Evolutionary conservation across 169 alveolate genomes (phyloP).

Genomic region (Blepharisma undulans): DNA sequence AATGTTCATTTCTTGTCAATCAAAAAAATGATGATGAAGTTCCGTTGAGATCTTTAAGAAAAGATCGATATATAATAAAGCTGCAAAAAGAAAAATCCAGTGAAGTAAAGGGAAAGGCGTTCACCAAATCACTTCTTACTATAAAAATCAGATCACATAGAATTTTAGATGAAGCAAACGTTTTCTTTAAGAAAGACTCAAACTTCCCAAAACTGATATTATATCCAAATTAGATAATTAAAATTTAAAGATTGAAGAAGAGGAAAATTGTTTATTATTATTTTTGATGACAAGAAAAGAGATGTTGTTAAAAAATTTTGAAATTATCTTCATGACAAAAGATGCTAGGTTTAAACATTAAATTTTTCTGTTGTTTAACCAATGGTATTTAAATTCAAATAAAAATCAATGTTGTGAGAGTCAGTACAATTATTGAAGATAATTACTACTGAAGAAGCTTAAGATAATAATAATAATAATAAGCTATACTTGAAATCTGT

Average conservation of each 20-base stretch:
- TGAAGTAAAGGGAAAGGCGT: not conserved
- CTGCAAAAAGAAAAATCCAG: not conserved
- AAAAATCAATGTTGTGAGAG: too few species aligned
- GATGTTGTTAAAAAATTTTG: too few species aligned
- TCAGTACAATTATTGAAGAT: too few species aligned
- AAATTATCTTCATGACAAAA: too few species aligned
- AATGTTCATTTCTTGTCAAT: not conserved
- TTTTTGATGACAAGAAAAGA: too few species aligned
- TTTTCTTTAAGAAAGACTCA: not conserved
- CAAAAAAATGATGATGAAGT: not conserved
- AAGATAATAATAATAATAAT: too few species aligned
- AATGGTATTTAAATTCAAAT: too few species aligned
- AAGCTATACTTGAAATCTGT: too few species aligned
- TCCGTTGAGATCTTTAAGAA: not conserved
- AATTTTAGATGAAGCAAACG: not conserved
- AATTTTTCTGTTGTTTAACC: too few species aligned
- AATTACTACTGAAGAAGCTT: too few species aligned
- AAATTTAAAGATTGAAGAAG: not conserved
- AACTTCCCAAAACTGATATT: not conserved
- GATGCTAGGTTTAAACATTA: too few species aligned
- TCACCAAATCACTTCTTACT: not conserved
- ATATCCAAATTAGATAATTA: not conserved
- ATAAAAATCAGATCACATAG: not conserved
- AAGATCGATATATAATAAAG: not conserved
- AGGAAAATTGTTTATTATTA: too few species aligned